A percentile compares a stretch with the other conserved stretches of the same genome.
Evolutionary conservation across 208 protist genomes (phyloP).

Genomic region (Acanthamoeba sp.): DNA sequence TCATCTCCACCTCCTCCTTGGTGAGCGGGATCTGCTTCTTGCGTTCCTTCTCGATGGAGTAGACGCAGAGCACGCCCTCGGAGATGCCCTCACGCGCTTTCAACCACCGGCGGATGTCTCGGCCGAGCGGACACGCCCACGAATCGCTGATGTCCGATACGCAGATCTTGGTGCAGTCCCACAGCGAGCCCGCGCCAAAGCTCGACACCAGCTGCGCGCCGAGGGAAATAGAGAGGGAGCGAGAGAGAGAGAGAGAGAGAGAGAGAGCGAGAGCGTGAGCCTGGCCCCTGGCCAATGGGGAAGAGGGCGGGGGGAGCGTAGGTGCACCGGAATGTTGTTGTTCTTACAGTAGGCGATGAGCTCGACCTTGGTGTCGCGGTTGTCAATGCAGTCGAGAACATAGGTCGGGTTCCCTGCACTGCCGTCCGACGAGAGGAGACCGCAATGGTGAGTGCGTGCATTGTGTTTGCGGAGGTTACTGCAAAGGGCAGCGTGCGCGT

Average conservation of each 20-base stretch:
- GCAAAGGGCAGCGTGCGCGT: neutral
- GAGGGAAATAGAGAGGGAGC: too few relatives aligned
- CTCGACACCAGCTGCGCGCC: conserved; percentile 12
- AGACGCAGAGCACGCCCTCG: conserved; percentile 77
- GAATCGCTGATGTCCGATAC: conserved; percentile 57
- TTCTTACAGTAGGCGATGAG: conserved; percentile 72
- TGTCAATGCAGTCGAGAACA: conserved; percentile 87
- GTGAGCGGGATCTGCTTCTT: conserved; percentile 77
- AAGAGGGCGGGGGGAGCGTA: too few relatives aligned
- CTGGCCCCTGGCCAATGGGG: too few relatives aligned
- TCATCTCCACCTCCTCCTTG: conserved; percentile 68
- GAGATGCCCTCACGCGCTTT: conserved; percentile 57
- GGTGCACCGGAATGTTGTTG: conserved; percentile 72
- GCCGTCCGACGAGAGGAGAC: neutral
- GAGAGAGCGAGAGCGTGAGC: too few relatives aligned
- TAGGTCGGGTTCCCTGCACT: conserved; percentile 66
- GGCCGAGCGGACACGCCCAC: conserved; percentile 75
- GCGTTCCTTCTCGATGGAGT: conserved; percentile 74
- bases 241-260: too few relatives aligned
- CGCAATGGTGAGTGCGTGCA: neutral
- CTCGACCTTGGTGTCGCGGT: conserved; percentile 77
- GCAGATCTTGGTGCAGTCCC: conserved; percentile 73
- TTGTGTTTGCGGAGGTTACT: too few relatives aligned
- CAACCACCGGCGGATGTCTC: conserved; percentile 62
- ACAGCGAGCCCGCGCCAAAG: conserved; percentile 76